Base-by-base conservation (phyloP, 257 asterid species). In the Cruciata laevipes region DNA sequence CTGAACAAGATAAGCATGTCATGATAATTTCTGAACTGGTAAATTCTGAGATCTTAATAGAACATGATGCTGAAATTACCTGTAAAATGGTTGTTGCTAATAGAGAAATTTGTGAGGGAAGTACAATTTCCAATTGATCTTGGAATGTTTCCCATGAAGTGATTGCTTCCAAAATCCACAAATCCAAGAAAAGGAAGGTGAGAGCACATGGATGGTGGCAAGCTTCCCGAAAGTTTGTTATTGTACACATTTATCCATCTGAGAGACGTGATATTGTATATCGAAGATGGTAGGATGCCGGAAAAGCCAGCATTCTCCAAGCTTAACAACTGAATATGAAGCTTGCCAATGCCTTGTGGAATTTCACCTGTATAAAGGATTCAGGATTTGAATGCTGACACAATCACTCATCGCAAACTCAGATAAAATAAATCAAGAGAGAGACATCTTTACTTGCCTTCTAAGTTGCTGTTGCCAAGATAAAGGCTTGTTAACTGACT, bases 391-490 rank as follows among this genome's bases (percentile, higher is more conserved):
- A 32, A 62, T 69, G 32, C 11, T 23, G 31, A 21, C 40, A 35
- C 7, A 20, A 16, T 17, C 21, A 6, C 7, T 23, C 20, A 25
- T 35, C 37, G 17, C 17, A 10, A 11, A 12, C 18, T 59, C 37
- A 27, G 18, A 4, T 49, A 32, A 21, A 12, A 38, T n/a, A 12
- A 47, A 14, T 47, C 5, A 47, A 47, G n/a, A 47, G 55, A 47
- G 55, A 14, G 62, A 68, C 37, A 21, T 66, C 30, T 27, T 59
- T 20, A 16, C 13, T 24, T 59, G 75, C 86, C 82, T 78, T 62
- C 67, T 66, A 82, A 77, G 66, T 80, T 67, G 69, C 71, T 78
- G 14, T 23, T 63, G 30, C 80, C 80, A 14, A 80, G 78, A 37
- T 72, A 63, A 70, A 83, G 63, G 7, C 20, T 0, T 27, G n/a